phyloP scores from a whole-genome alignment of 1,284 basidiomycete genomes.

The Athelia psychrophila region DNA sequence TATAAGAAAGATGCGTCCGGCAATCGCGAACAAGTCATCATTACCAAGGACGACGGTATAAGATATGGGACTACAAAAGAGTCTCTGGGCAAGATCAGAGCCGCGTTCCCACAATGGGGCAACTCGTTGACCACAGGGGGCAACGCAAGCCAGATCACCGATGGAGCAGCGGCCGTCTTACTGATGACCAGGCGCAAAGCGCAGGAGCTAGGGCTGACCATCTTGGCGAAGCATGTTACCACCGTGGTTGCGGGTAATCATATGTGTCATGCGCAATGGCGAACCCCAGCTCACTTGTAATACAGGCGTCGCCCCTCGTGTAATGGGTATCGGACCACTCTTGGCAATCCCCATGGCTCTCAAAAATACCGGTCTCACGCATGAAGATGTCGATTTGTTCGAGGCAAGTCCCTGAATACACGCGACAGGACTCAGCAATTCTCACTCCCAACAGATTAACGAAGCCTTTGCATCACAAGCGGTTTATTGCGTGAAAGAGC shows the following conservation, averaged over 20 bases:
- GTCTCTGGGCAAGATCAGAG: slow-evolving; percentile 60
- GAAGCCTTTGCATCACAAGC: slow-evolving; percentile 92
- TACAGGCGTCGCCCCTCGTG: slow-evolving; percentile 66
- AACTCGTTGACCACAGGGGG: slow-evolving; percentile 81
- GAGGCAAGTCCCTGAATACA: slow-evolving; percentile 46
- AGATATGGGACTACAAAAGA: slow-evolving; percentile 76
- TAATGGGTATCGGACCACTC: slow-evolving; percentile 84
- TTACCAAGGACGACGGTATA: slow-evolving; percentile 82
- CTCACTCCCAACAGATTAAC: slow-evolving; percentile 64
- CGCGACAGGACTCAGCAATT: slow-evolving; percentile 1
- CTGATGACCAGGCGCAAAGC: slow-evolving; percentile 88
- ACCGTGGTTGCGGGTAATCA: slow-evolving; percentile 66
- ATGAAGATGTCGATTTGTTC: slow-evolving; percentile 76
- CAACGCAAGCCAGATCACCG: slow-evolving; percentile 86
- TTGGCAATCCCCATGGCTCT: slow-evolving; percentile 73
- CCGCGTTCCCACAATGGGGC: slow-evolving; percentile 90
- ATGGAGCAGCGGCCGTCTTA: slow-evolving; percentile 84
- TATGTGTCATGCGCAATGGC: slow-evolving; percentile 9
- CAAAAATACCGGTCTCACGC: slow-evolving; percentile 59
- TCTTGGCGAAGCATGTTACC: slow-evolving; percentile 78
- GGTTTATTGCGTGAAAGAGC: slow-evolving; percentile 75
- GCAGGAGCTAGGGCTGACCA: slow-evolving; percentile 70
- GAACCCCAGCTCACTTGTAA: background rate
- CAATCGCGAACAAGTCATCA: slow-evolving; percentile 50
- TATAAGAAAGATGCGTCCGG: slow-evolving; percentile 55